phyloP scores from a whole-genome alignment of 305 asterid species.

The Solanum hybrid region DNA sequence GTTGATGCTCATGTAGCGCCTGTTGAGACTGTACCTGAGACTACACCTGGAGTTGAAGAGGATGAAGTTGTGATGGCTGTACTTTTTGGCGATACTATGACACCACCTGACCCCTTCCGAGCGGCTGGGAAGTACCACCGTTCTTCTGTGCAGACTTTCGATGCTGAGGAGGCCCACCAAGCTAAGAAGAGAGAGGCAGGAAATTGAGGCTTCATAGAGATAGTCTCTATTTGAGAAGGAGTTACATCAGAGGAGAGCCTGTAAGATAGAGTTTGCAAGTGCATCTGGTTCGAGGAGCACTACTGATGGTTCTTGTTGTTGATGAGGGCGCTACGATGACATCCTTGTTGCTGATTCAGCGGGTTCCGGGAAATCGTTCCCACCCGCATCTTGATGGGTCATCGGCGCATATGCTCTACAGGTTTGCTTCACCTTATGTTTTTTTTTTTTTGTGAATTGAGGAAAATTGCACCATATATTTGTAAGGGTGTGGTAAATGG shows the following conservation, averaged over 20 bases:
- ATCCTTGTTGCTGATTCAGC: background rate
- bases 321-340: background rate
- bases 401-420: background rate
- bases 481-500: too few species aligned
- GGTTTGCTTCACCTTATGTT: background rate
- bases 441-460: too few species aligned
- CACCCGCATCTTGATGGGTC: background rate
- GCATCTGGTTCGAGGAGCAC: background rate
- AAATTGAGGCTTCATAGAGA: background rate
- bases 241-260: background rate
- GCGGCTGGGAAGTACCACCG: background rate
- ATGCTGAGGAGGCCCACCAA: background rate
- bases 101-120: background rate
- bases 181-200: background rate
- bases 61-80: background rate
- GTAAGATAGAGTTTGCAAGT: background rate
- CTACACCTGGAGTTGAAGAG: background rate
- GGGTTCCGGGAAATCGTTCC: background rate
- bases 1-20: background rate
- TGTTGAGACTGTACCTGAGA: background rate
- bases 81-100: background rate
- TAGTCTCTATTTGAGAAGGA: background rate
- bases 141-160: background rate
- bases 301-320: too few species aligned
- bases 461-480: too few species aligned